Evolutionary conservation across 2,329 filamentous ascomycete species (phyloP), one percentile per base, ranked within the genome.

Genomic region (Colletotrichum godetiae): DNA sequence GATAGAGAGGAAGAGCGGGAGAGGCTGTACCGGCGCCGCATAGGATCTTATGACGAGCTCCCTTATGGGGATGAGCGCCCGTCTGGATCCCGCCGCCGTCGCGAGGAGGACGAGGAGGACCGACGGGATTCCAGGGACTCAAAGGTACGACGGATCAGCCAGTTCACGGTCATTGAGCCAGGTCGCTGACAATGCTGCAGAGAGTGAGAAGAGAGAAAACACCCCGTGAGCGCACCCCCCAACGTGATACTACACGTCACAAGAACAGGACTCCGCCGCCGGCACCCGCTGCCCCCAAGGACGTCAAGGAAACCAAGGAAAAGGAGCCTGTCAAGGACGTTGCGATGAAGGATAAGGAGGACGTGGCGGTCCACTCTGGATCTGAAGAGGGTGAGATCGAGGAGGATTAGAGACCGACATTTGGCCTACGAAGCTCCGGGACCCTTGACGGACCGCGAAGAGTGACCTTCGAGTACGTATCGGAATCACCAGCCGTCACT

Each of bases 341-440:
- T 12, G 31, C 61, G 4, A 85, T 85, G 73, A 72, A 74, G 57
- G 91, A 93, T 73, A 74, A 74, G 37, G 91, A 93, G 76, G 86
- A 91, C 64, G 86, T 88, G 60, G 89, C 88, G 68, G 87, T 95
- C 68, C 92, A 94, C 79, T 96, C 94, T 72, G 97, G 97, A 66
- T 98, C 95, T 80, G 97, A 99, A 84, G 97, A 99, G 84, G 97
- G 97, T 65, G 97, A 99, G 86, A 98, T 99, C 78, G 97, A 98
- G 83, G 95, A 98, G 86, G 90, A 91, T 77, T 91, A 49, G 85
- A 80, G 56, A 29, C 27, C 27, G 27, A 29, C 27, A 29, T 62
- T 29, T 33, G 19, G 19, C 19, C 49, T 35, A 59, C 10, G 19
- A 29, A 11, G n/a, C 33, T 22, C 52, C 19, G 55, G 29, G 46